Evolutionary conservation across 768 basidiomycete species (phyloP), one percentile per base, ranked within the genome.

Genomic region (Amanita muscaria): DNA sequence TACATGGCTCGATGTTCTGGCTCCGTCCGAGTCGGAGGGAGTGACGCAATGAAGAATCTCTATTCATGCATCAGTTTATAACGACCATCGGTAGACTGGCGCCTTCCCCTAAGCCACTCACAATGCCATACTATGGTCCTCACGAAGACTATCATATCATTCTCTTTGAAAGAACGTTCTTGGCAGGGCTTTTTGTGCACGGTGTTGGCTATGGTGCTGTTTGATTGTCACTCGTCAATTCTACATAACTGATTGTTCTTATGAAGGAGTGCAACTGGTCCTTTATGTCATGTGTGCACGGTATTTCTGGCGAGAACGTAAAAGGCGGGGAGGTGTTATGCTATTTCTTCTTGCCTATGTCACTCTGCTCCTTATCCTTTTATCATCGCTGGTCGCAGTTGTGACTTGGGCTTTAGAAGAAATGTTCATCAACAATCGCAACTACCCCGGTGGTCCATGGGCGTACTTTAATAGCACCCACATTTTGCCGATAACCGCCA

Each of bases 171-270:
- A 40, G 19, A 8, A 30, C 40, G 3, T 40, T 40, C 25, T 25
- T 10, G 29, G 40, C 18, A 11, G 29, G 18, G 9, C 15, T 16
- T 3, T 40, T 40, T 15, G 10, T 40, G 12, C 1, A 2, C 5
- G 11, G n/a, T 18, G 23, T 40, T 18, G 40, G 40, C 18, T 40
- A 30, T 21, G 40, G 40, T 40, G 25, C 40, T n/a, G n/a, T n/a
- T n/a, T n/a, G n/a, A n/a, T n/a, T n/a, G 40, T 6, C 0, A 16
- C 6, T 6, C 11, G 3, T 40, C 15, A 10, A 18, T 16, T 5
- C 15, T 14, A 3, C 5, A 2, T 18, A 7, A n/a, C 14, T 16
- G 12, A 30, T 15, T 9, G 11, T n/a, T 29, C 29, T 18, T 23
- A 1, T 15, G 11, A n/a, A 40, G 40, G 40, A 3, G 40, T 40